Percentiles rank a stretch among this genome's conserved stretches.
Evolutionary conservation across 257 asterid species (phyloP).

Genomic region (Forsythia viridissima): DNA sequence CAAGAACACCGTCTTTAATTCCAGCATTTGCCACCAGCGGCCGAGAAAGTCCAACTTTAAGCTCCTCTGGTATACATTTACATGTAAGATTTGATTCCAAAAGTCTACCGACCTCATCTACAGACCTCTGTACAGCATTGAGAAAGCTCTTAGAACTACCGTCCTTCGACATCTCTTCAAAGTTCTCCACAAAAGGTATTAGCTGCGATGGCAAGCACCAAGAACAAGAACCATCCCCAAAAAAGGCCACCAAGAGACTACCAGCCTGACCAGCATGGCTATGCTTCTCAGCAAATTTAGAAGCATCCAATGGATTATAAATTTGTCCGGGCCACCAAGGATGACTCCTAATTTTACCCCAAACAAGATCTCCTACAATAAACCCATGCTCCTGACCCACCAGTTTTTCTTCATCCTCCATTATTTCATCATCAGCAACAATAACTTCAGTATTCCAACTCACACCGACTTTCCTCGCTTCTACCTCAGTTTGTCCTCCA

Average conservation of each 20-base stretch:
- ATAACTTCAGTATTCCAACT: neutral
- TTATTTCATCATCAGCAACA: constrained; percentile 2
- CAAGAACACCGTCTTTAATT: constrained; percentile 44
- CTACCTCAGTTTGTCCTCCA: neutral
- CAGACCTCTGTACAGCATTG: constrained; percentile 48
- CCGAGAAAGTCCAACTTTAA: constrained; percentile 37
- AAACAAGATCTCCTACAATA: constrained; percentile 79
- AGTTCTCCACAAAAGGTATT: constrained; percentile 56
- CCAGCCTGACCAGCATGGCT: constrained; percentile 49
- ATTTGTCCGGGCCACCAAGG: constrained; percentile 98
- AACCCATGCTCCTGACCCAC: constrained; percentile 33
- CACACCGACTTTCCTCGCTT: neutral
- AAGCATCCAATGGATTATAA: constrained; percentile 62
- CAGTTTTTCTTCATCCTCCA: constrained; percentile 24
- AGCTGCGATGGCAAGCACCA: constrained; percentile 75
- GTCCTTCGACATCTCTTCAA: constrained; percentile 39
- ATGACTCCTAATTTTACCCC: constrained; percentile 80
- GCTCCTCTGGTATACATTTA: constrained; percentile 42
- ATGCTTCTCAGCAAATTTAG: constrained; percentile 52
- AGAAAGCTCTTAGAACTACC: constrained; percentile 39
- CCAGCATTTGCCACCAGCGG: constrained; percentile 54
- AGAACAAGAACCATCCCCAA: constrained; percentile 73
- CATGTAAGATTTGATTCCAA: constrained; percentile 54
- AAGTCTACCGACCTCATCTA: constrained; percentile 51
- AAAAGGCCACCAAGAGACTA: constrained; percentile 66